Percentiles rank a stretch among this genome's conserved stretches.
Conservation (phyloP, 768 basidiomycete genomes). For the Kwoniella botswanensis region DNA sequence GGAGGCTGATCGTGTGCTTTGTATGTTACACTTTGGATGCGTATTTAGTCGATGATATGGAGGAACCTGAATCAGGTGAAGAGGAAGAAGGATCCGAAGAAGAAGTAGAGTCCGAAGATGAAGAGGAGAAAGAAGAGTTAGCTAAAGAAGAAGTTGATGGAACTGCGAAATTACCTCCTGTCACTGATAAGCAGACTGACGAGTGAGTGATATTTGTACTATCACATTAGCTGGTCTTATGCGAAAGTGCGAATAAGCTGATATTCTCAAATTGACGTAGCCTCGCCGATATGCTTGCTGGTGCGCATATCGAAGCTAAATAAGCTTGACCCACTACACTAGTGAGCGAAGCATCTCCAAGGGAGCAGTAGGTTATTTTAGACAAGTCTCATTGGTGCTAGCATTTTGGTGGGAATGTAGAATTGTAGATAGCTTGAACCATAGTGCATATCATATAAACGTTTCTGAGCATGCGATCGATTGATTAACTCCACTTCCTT, state of each 20-base stretch:
- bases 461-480: neutral
- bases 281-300: constrained; percentile 51
- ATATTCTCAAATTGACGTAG: constrained; percentile 22
- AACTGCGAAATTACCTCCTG: constrained; percentile 35
- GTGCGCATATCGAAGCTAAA: constrained; percentile 36
- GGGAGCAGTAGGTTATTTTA: no score
- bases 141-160: constrained; percentile 33
- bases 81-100: constrained; percentile 63
- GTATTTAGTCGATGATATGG: constrained; percentile 67
- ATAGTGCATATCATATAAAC: neutral
- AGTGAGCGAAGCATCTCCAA: no score
- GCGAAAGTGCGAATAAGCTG: constrained; percentile 1
- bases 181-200: constrained; percentile 44
- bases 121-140: constrained; percentile 36
- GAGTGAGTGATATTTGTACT: constrained; percentile 35
- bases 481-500: neutral
- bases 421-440: neutral
- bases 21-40: neutral
- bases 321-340: constrained; percentile 2
- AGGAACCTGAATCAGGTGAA: constrained; percentile 63
- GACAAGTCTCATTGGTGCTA: neutral
- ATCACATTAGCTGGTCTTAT: neutral
- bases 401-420: neutral
- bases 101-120: constrained; percentile 61
- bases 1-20: no score